Conservation (phyloP, 345 rosid genomes). For the Noccaea bulbosa region DNA sequence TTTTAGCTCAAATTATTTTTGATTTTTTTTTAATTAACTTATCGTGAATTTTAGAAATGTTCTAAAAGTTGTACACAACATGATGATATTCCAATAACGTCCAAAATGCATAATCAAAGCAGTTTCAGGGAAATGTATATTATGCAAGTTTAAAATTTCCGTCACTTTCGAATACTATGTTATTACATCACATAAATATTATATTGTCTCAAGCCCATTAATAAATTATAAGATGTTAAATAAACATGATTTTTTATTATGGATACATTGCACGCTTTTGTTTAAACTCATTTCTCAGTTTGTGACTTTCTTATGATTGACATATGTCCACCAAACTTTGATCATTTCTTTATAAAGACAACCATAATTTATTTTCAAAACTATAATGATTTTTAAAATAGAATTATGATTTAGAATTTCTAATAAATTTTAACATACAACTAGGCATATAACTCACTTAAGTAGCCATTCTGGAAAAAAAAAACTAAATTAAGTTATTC, state of each 20-base stretch:
- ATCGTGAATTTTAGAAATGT: constrained; percentile 8
- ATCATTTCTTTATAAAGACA: constrained; percentile 39
- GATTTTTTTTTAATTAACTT: background rate
- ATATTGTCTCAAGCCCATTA: too few species aligned
- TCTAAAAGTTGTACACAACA: background rate
- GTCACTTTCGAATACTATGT: too few species aligned
- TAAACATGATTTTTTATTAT: constrained; percentile 9
- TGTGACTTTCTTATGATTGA: constrained; percentile 29
- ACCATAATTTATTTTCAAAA: constrained; percentile 21
- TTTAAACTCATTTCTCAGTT: constrained; percentile 29
- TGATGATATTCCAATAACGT: constrained; percentile 4
- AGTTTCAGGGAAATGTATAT: background rate
- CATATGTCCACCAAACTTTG: constrained; percentile 41
- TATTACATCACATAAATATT: too few species aligned
- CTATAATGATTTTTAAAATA: background rate
- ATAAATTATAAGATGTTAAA: background rate
- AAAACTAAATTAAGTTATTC: background rate
- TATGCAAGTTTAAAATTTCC: too few species aligned
- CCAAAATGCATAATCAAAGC: background rate
- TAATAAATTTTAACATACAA: background rate
- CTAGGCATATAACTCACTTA: background rate
- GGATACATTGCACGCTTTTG: constrained; percentile 20
- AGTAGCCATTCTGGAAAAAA: background rate
- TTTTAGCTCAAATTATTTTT: background rate
- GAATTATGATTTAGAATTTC: background rate